phyloP scores from a whole-genome alignment of 768 basidiomycete species.

The Russula emetica region DNA sequence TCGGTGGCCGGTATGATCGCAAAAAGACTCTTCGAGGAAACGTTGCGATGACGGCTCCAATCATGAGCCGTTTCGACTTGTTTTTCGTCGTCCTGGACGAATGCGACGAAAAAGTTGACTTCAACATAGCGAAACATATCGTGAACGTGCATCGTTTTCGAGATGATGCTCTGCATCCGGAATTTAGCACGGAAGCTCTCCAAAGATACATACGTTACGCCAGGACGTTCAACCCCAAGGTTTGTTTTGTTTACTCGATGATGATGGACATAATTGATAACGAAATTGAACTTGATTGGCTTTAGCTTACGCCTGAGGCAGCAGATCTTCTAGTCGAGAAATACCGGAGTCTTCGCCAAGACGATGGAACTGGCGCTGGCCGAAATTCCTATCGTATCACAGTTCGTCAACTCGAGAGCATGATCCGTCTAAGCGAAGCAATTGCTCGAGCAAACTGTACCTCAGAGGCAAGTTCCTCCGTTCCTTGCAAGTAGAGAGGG shows the following conservation, averaged over 20 bases:
- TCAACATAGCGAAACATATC: constrained; percentile 94
- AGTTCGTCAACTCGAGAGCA: constrained; percentile 95
- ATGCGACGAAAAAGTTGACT: constrained; percentile 87
- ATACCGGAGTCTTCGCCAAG: constrained; percentile 86
- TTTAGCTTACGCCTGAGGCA: constrained; percentile 85
- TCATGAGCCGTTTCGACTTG: constrained; percentile 97
- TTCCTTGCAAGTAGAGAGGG: not conserved
- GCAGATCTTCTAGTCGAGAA: constrained; percentile 93
- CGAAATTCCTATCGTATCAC: constrained; percentile 96
- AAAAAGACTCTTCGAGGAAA: constrained; percentile 90
- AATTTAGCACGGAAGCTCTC: constrained; percentile 94
- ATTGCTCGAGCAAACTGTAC: constrained; percentile 97
- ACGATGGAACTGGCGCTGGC: constrained; percentile 84
- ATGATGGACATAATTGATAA: constrained; percentile 6
- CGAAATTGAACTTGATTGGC: constrained; percentile 7
- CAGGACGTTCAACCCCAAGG: constrained; percentile 96
- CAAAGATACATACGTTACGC: constrained; percentile 98
- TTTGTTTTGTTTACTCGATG: constrained; percentile 32
- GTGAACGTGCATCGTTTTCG: constrained; percentile 96
- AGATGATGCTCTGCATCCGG: constrained; percentile 91
- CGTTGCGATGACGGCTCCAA: constrained; percentile 95
- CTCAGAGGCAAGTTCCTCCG: constrained; percentile 56
- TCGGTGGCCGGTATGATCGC: constrained; percentile 95
- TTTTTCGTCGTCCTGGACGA: constrained; percentile 99
- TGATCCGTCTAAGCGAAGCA: constrained; percentile 96